phyloP scores from a whole-genome alignment of 352 stramenopile genomes.

The Vaucheria bursata region DNA sequence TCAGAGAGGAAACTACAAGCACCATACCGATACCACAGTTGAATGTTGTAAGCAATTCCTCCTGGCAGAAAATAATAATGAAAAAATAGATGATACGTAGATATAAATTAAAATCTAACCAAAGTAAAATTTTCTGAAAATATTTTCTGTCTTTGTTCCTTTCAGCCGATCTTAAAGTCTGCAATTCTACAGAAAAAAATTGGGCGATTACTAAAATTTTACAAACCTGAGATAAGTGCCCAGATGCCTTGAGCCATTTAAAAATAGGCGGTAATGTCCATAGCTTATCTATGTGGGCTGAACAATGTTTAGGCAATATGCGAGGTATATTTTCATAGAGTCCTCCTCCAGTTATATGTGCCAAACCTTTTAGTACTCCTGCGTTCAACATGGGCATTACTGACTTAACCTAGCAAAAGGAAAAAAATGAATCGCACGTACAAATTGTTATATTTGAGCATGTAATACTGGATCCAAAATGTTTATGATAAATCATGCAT shows the following conservation, averaged over 20 bases:
- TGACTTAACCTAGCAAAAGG: neutral
- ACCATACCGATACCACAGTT: conserved; percentile 99
- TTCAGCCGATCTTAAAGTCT: no score
- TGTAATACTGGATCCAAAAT: no score
- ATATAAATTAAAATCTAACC: no score
- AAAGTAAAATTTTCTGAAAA: no score
- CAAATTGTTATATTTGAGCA: no score
- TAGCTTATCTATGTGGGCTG: conserved; percentile 76
- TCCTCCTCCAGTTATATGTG: conserved; percentile 96
- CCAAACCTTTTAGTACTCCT: conserved; percentile 67
- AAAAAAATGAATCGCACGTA: neutral
- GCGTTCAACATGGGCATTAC: conserved; percentile 36
- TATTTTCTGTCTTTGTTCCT: no score
- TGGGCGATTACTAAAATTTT: no score
- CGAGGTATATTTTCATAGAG: conserved; percentile 95
- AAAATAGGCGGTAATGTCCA: conserved; percentile 89
- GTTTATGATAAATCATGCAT: no score
- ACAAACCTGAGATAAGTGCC: conserved; percentile 52
- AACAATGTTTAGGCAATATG: conserved; percentile 79
- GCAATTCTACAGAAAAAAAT: no score
- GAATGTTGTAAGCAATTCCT: conserved; percentile 92
- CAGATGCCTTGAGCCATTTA: conserved; percentile 81
- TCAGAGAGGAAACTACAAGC: conserved; percentile 77
- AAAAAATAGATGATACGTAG: no score
- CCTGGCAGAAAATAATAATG: no score